Evolutionary conservation across 495 filamentous ascomycete species (phyloP).

Genomic region (Daldinia vernicosa): DNA sequence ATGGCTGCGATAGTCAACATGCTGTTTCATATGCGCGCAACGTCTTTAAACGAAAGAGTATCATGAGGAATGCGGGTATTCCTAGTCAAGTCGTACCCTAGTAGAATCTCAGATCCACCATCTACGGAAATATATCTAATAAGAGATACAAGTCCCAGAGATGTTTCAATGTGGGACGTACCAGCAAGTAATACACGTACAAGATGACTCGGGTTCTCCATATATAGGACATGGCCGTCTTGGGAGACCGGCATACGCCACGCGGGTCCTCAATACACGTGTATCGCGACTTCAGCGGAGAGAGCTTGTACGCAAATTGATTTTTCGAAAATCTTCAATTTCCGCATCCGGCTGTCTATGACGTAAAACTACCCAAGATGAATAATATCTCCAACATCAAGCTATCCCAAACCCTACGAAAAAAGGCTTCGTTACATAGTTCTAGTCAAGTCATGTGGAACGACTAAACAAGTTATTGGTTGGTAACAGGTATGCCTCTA

Average conservation of each 20-base stretch:
- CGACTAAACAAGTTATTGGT: conserved; percentile 35
- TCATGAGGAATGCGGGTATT: conserved; percentile 8
- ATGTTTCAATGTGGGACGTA: not conserved
- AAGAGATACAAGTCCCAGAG: not conserved
- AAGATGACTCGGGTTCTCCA: not conserved
- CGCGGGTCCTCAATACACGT: conserved; percentile 20
- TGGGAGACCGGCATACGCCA: conserved; percentile 3
- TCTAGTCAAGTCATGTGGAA: conserved; percentile 15
- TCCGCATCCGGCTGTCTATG: conserved; percentile 40
- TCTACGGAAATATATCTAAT: conserved; percentile 6
- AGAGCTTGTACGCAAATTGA: not conserved
- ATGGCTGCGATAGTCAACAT: not conserved
- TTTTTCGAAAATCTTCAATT: conserved; percentile 16
- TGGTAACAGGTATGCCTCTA: not conserved
- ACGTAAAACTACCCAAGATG: conserved; percentile 30
- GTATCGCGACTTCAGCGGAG: conserved; percentile 9
- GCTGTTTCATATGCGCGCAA: not conserved
- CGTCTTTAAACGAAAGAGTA: not conserved
- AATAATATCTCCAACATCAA: conserved; percentile 13
- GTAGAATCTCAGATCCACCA: conserved; percentile 8
- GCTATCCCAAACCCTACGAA: conserved; percentile 1
- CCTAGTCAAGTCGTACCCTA: conserved; percentile 3
- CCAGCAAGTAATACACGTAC: not conserved
- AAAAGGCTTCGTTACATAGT: conserved; percentile 6
- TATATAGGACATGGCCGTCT: conserved; percentile 10